Base-by-base conservation (phyloP, 192 early-diverging fungal genomes). In the Backusella macrospora region DNA sequence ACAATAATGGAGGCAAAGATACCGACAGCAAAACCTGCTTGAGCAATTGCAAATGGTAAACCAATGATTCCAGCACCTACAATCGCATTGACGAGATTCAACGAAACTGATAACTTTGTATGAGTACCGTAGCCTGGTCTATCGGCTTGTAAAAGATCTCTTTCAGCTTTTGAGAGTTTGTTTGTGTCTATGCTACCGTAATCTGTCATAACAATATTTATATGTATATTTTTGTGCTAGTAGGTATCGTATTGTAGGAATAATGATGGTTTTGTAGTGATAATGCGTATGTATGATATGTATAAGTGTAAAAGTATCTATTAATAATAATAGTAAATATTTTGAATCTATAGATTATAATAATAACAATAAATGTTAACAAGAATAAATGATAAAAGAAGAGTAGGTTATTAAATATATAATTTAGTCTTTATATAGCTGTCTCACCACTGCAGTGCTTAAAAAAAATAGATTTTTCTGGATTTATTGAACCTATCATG, bases 31-130 rank as follows among this genome's bases (percentile, higher is more conserved):
- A 92, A 91, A 14, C 91, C 91, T 10, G 82, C 88, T 52, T 87
- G 83, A 38, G 80, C 80, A 47, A 92, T 82, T 4, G 91, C 88
- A 78, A 88, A 92, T 4, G 91, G 87, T 38, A 92, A 74, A 8
- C 86, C 90, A 3, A 91, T 81, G 26, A 91, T 65, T 0, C 71
- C 91, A 4, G 91, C 89, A 16, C 91, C 91, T 23, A 91, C 86
- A 13, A 88, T 88, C 2, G 90, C 90, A 73, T 92, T 92, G 59
- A 92, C 86, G 43, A 92, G 83, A 75, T 89, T 90, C 75, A 89
- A 84, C 29, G 89, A 74, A 18, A 84, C 80, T 65, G 83, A 75
- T 23, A 82, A 13, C 15, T 71, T 43, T 16, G 78, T 72, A 16
- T 82, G 76, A 6, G 72, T 71, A 14, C 85, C 85, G 42, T 83